A percentile compares a stretch with the other conserved stretches of the same genome.
Evolutionary conservation across 345 rosid species (phyloP).

Genomic region (Arabis hirsuta): DNA sequence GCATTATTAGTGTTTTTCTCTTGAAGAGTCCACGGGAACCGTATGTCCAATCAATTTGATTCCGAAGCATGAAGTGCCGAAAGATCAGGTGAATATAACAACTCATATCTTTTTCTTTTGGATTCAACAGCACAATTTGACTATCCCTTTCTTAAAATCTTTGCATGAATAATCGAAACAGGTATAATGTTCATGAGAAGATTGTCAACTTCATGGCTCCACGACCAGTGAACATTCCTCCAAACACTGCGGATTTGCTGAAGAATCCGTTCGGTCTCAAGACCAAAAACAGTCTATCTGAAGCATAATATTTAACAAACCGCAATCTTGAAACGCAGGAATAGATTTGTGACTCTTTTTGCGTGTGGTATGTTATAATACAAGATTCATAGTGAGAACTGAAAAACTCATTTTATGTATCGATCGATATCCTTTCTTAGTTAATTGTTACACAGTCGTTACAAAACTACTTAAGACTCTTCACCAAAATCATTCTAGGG

Average conservation of each 20-base stretch:
- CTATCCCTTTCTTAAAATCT: neutral
- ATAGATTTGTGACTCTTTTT: neutral
- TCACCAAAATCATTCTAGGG: too few relatives aligned
- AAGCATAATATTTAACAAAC: constrained; percentile 9
- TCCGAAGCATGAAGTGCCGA: constrained; percentile 49
- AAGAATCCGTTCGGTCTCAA: constrained; percentile 79
- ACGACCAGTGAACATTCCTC: constrained; percentile 58
- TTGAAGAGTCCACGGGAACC: too few relatives aligned
- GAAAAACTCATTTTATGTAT: constrained; percentile 10
- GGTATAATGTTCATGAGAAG: constrained; percentile 84
- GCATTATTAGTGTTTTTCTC: too few relatives aligned
- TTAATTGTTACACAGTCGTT: too few relatives aligned
- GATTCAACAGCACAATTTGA: neutral
- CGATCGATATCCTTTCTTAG: neutral
- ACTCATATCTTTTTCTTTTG: neutral
- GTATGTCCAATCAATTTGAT: too few relatives aligned
- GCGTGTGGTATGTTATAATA: constrained; percentile 16
- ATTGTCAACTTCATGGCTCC: constrained; percentile 89
- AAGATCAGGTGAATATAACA: constrained; percentile 67
- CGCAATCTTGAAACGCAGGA: constrained; percentile 21
- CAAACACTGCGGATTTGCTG: constrained; percentile 76
- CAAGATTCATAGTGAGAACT: constrained; percentile 13
- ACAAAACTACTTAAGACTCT: too few relatives aligned
- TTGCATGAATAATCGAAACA: constrained; percentile 27
- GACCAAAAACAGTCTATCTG: constrained; percentile 41